A percentile compares a stretch with the other conserved stretches of the same genome.
These are phyloP conservation scores for Pyrenophora teres DNA, from an alignment of 2,329 filamentous ascomycete genomes.

Conservation along the genomic window DNA sequence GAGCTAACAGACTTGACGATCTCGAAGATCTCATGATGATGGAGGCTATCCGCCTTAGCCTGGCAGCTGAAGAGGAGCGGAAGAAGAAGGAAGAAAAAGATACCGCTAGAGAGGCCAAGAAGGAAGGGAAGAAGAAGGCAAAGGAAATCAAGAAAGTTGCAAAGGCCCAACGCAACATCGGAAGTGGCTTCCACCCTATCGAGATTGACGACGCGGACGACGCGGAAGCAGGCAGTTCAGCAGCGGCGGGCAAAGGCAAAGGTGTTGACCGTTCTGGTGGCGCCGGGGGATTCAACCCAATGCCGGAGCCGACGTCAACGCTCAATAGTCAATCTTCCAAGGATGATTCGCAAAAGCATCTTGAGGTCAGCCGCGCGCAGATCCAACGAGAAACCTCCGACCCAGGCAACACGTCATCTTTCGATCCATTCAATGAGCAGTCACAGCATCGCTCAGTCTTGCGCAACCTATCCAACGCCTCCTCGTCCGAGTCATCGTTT, in stretches of 20 bases:
- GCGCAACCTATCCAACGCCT: slow-evolving; percentile 84
- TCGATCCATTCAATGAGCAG: slow-evolving; percentile 39
- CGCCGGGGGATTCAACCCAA: slow-evolving; percentile 48
- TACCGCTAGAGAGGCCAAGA: slow-evolving; percentile 80
- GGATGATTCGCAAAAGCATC: slow-evolving; percentile 52
- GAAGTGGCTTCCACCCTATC: slow-evolving; percentile 54
- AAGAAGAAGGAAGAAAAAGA: slow-evolving; percentile 84
- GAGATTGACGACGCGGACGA: slow-evolving; percentile 58
- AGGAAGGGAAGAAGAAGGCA: slow-evolving; percentile 76
- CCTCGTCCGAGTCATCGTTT: slow-evolving; percentile 78
- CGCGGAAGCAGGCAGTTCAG: slow-evolving; percentile 31
- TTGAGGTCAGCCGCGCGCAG: slow-evolving; percentile 52
- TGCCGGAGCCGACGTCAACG: slow-evolving; percentile 51
- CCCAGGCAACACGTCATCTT: slow-evolving; percentile 51
- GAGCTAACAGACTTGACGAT: slow-evolving; percentile 73
- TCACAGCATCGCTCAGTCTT: slow-evolving; percentile 68
- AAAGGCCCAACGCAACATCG: slow-evolving; percentile 67
- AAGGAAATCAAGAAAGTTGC: slow-evolving; percentile 68
- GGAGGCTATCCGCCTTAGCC: slow-evolving; percentile 87
- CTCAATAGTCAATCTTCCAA: slow-evolving; percentile 43
- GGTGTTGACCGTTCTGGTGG: slow-evolving; percentile 50
- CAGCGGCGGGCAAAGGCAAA: slow-evolving; percentile 53
- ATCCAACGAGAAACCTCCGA: slow-evolving; percentile 44
- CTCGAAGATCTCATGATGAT: slow-evolving; percentile 98
- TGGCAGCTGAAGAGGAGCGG: slow-evolving; percentile 94